A percentile compares a stretch with the other conserved stretches of the same genome.
Conservation (phyloP, 352 stramenopile genomes). For the Elongisporangium prolatum region DNA sequence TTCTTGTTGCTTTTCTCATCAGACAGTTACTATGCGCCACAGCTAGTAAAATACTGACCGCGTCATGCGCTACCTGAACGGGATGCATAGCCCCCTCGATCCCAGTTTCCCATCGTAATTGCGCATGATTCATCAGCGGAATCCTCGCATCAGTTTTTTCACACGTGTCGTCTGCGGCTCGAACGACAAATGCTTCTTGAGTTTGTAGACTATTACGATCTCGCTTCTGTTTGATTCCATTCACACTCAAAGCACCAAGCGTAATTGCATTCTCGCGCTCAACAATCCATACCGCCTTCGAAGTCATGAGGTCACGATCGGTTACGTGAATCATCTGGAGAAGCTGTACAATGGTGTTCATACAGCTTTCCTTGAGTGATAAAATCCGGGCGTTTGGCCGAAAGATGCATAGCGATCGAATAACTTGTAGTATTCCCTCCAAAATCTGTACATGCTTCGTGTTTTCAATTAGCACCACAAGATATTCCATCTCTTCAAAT, state of each 20-base stretch:
- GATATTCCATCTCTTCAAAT: slow-evolving; percentile 69
- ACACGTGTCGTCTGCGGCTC: slow-evolving; percentile 29
- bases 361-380: slow-evolving; percentile 20
- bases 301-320: slow-evolving; percentile 16
- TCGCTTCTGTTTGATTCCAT: slow-evolving; percentile 42
- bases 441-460: slow-evolving; percentile 61
- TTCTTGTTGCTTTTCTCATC: slow-evolving; percentile 8
- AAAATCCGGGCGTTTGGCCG: slow-evolving; percentile 54
- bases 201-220: slow-evolving; percentile 21
- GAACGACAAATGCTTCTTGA: slow-evolving; percentile 23
- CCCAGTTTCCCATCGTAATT: slow-evolving; percentile 76
- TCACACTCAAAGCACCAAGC: slow-evolving; percentile 32
- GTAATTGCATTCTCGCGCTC: slow-evolving; percentile 23
- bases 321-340: slow-evolving; percentile 59
- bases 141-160: slow-evolving; percentile 17
- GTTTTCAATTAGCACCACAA: slow-evolving; percentile 56
- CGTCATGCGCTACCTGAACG: slow-evolving; percentile 66
- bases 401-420: slow-evolving; percentile 51
- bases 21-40: slow-evolving; percentile 65
- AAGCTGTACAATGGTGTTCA: slow-evolving; percentile 54
- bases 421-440: slow-evolving; percentile 40
- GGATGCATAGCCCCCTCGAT: slow-evolving; percentile 42
- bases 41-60: slow-evolving; percentile 52
- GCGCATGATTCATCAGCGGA: slow-evolving; percentile 57
- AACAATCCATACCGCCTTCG: slow-evolving; percentile 48